Evolutionary conservation across 768 basidiomycete species (phyloP).

Genomic region (Chalciporus pseudorubinellus): DNA sequence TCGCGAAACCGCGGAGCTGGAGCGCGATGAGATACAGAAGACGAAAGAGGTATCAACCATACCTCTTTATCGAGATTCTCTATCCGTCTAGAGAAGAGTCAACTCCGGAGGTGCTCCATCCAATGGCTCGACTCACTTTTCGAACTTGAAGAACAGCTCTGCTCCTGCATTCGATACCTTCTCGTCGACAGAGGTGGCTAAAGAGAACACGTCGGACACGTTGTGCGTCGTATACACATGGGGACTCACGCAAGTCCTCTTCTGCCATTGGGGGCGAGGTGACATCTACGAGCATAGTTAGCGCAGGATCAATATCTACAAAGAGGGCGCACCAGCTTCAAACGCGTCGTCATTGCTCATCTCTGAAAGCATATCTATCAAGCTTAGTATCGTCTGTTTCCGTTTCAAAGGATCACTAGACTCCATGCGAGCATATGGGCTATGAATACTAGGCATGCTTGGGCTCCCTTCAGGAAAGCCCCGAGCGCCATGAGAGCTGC

Average conservation of each 20-base stretch:
- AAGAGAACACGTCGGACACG: constrained; percentile 9
- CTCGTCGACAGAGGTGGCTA: constrained; percentile 47
- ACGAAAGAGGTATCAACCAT: constrained; percentile 11
- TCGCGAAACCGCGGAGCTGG: constrained; percentile 52
- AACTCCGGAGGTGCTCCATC: constrained; percentile 2
- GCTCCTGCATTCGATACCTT: constrained; percentile 50
- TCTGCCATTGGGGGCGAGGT: constrained; percentile 37
- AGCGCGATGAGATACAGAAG: constrained; percentile 10
- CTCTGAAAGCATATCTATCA: constrained; percentile 48
- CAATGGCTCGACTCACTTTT: constrained; percentile 36
- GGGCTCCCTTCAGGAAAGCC: constrained; percentile 28
- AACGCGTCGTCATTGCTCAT: constrained; percentile 39
- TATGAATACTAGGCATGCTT: constrained; percentile 21
- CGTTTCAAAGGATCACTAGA: constrained; percentile 32
- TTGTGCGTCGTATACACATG: neutral
- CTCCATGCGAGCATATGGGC: constrained; percentile 31
- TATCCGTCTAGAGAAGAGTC: constrained; percentile 36
- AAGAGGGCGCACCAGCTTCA: constrained; percentile 30
- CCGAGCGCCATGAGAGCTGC: constrained; percentile 22
- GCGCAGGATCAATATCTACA: constrained; percentile 1
- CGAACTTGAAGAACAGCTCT: constrained; percentile 46
- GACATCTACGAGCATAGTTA: constrained; percentile 19
- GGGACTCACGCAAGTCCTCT: constrained; percentile 41
- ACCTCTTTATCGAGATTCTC: constrained; percentile 49
- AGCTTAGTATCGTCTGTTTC: constrained; percentile 45